These are phyloP conservation scores for Pholiota microspora DNA, from an alignment of 768 basidiomycete genomes.

Conservation along the genomic window DNA sequence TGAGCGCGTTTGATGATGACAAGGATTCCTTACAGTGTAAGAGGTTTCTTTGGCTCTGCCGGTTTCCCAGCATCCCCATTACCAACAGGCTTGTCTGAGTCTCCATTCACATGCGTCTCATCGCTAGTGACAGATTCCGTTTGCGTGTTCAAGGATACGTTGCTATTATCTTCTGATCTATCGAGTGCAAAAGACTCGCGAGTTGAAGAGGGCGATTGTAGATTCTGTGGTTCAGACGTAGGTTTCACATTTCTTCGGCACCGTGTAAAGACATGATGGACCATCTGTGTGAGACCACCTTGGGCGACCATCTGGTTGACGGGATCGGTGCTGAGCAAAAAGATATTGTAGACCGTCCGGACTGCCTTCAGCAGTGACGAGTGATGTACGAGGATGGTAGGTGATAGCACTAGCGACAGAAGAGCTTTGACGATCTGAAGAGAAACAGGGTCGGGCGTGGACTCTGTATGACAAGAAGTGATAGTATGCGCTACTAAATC, in stretches of 20 bases:
- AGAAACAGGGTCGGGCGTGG: constrained; percentile 86
- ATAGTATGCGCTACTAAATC: constrained; percentile 95
- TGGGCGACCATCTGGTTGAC: constrained; percentile 99
- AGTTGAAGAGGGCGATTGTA: constrained; percentile 12
- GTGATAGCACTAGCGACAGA: constrained; percentile 83
- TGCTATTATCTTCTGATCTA: constrained; percentile 4
- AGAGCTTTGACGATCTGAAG: constrained; percentile 97
- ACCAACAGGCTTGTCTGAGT: background rate
- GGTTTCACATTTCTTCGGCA: constrained; percentile 41
- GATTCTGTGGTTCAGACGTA: background rate
- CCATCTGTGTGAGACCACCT: constrained; percentile 97
- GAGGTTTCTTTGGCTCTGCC: constrained; percentile 11
- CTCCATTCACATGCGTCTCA: background rate
- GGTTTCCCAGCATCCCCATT: background rate
- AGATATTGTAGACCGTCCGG: constrained; percentile 97
- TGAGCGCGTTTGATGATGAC: background rate
- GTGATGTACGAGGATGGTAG: constrained; percentile 88
- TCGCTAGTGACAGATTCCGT: background rate
- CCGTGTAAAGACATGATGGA: constrained; percentile 91
- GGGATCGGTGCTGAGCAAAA: constrained; percentile 83
- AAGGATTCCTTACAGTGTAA: constrained; percentile 19
- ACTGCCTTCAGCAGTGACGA: constrained; percentile 95
- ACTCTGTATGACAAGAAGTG: constrained; percentile 86
- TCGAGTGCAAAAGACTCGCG: constrained; percentile 15
- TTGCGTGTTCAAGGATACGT: constrained; percentile 1